phyloP scores from a whole-genome alignment of 176 grass and related monocot species.

The Thinopyrum elongatum region DNA sequence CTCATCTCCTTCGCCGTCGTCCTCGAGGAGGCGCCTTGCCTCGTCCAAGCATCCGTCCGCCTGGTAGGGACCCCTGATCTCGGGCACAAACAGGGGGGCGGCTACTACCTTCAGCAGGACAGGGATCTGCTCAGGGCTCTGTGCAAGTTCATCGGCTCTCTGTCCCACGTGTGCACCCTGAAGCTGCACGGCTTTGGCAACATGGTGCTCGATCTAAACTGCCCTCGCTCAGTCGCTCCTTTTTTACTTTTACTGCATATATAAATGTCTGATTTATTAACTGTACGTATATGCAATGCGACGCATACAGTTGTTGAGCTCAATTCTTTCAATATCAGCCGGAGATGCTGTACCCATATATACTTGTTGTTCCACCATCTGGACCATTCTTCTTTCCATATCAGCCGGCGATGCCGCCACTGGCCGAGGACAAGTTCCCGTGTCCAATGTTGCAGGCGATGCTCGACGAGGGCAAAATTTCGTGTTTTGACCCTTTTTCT shows the following conservation, averaged over 20 bases:
- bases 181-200: background rate
- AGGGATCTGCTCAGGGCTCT: background rate
- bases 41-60: background rate
- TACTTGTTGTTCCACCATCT: background rate
- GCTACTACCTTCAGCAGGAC: background rate
- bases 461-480: too few species aligned
- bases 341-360: background rate
- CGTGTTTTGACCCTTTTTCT: too few species aligned
- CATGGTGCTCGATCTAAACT: background rate
- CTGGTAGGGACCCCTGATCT: background rate
- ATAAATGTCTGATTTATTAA: background rate
- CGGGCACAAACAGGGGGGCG: background rate
- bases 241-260: background rate
- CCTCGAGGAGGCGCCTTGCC: background rate
- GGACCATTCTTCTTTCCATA: background rate
- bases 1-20: background rate
- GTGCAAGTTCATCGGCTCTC: background rate
- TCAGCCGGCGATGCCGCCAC: background rate
- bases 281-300: background rate
- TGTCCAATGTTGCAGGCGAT: background rate
- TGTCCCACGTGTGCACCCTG: background rate
- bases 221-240: background rate
- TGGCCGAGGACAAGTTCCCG: too few species aligned
- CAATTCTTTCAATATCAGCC: background rate
- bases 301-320: background rate